Conservation (phyloP, 495 filamentous ascomycete genomes). For the Aspergillus conjunctus region DNA sequence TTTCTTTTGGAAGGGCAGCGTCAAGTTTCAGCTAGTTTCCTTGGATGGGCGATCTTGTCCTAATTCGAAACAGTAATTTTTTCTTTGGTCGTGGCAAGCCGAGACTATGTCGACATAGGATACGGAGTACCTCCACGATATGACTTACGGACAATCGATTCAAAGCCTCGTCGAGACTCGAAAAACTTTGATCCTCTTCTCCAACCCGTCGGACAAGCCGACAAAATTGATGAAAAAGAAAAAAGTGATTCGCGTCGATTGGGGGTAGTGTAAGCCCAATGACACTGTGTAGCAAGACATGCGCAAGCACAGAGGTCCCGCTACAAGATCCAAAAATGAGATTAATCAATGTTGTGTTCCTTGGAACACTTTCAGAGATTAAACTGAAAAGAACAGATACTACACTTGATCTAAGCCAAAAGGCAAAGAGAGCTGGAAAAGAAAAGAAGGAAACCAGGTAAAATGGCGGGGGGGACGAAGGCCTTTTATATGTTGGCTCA, state of each 20-base stretch:
- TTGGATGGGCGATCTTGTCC: no score
- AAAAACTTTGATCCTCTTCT: conserved; percentile 36
- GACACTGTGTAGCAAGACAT: conserved; percentile 75
- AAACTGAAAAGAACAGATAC: conserved; percentile 99
- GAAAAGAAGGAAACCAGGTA: conserved; percentile 44
- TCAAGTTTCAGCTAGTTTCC: no score
- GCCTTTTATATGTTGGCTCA: conserved; percentile 15
- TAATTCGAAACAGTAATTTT: no score
- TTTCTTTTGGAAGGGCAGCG: no score
- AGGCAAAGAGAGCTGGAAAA: conserved; percentile 61
- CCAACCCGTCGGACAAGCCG: conserved; percentile 41
- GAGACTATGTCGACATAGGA: no score
- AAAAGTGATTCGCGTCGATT: conserved; percentile 68
- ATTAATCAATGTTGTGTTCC: conserved; percentile 79
- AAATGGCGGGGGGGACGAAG: conserved; percentile 2
- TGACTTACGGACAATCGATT: no score
- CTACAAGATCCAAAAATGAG: conserved; percentile 69
- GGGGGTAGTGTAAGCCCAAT: conserved; percentile 86
- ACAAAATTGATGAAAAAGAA: conserved; percentile 29
- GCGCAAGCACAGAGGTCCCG: conserved; percentile 79
- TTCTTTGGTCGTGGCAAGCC: no score
- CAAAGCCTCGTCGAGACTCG: no score
- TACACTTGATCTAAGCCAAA: conserved; percentile 92
- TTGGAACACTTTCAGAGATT: conserved; percentile 73
- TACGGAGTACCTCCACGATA: no score